These are phyloP conservation scores for Hippophae gyantsensis DNA, from an alignment of 306 rosid species.

Conservation along the genomic window DNA sequence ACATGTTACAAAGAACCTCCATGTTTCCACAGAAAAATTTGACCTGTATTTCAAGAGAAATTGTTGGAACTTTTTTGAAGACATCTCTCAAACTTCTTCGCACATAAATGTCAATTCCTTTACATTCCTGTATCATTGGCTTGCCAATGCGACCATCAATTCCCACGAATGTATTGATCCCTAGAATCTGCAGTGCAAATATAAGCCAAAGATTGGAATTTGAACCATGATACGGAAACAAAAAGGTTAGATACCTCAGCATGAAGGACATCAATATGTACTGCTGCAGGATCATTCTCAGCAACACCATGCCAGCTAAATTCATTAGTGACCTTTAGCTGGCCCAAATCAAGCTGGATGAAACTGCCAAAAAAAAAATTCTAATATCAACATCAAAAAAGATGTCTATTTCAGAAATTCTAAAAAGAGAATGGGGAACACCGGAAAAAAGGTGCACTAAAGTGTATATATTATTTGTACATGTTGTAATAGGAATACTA, in stretches of 20 bases:
- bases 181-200: conserved; percentile 57
- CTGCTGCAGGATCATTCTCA: conserved; percentile 83
- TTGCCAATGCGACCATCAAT: conserved; percentile 69
- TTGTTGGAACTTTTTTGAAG: conserved; percentile 85
- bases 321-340: conserved; percentile 67
- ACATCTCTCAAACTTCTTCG: conserved; percentile 96
- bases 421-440: too few relatives aligned
- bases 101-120: conserved; percentile 74
- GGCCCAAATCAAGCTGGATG: conserved; percentile 96
- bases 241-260: conserved; percentile 60
- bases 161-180: conserved; percentile 90
- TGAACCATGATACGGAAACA: neutral
- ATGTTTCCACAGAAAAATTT: conserved; percentile 11
- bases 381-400: too few relatives aligned
- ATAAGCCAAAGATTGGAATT: conserved; percentile 19
- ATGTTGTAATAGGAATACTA: too few relatives aligned
- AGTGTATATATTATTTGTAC: too few relatives aligned
- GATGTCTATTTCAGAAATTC: too few relatives aligned
- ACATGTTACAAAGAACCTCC: neutral
- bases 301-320: conserved; percentile 85
- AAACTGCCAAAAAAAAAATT: conserved; percentile 34
- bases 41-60: conserved; percentile 91
- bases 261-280: conserved; percentile 75
- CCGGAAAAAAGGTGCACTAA: too few relatives aligned
- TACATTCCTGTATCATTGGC: conserved; percentile 86